A percentile compares a stretch with the other conserved stretches of the same genome.
Conservation (phyloP, 1,284 basidiomycete genomes). For the Cerrena zonata region DNA sequence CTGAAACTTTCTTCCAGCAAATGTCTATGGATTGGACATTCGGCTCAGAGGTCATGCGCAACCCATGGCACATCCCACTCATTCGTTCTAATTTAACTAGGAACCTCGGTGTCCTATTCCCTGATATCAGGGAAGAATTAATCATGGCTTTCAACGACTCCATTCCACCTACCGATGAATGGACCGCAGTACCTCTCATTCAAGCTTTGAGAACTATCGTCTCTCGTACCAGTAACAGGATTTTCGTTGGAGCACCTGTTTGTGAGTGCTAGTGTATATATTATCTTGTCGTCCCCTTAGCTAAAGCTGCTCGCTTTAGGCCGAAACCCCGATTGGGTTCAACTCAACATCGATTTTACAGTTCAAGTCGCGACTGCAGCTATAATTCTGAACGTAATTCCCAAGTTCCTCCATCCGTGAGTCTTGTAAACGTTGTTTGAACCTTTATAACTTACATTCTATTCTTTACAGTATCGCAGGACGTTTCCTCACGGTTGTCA, state of each 20-base stretch:
- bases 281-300: background rate
- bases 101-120: constrained; percentile 21
- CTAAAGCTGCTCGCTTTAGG: too few species aligned
- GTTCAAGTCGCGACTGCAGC: constrained; percentile 30
- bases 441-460: background rate
- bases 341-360: constrained; percentile 34
- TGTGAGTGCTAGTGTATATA: constrained; percentile 16
- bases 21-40: constrained; percentile 24
- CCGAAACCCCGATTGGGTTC: constrained; percentile 32
- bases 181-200: constrained; percentile 14
- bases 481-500: constrained; percentile 13
- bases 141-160: constrained; percentile 24
- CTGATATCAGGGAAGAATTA: constrained; percentile 31
- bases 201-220: constrained; percentile 19
- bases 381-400: constrained; percentile 31
- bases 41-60: constrained; percentile 17
- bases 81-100: constrained; percentile 26
- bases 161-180: constrained; percentile 19
- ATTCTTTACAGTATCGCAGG: constrained; percentile 15
- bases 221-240: constrained; percentile 20
- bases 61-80: constrained; percentile 25
- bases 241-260: constrained; percentile 23
- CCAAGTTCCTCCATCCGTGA: constrained; percentile 36
- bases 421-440: constrained; percentile 8
- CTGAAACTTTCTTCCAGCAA: constrained; percentile 12